phyloP scores from a whole-genome alignment of 371 early-diverging fungal species.

The Syncephalastrum monosporum region DNA sequence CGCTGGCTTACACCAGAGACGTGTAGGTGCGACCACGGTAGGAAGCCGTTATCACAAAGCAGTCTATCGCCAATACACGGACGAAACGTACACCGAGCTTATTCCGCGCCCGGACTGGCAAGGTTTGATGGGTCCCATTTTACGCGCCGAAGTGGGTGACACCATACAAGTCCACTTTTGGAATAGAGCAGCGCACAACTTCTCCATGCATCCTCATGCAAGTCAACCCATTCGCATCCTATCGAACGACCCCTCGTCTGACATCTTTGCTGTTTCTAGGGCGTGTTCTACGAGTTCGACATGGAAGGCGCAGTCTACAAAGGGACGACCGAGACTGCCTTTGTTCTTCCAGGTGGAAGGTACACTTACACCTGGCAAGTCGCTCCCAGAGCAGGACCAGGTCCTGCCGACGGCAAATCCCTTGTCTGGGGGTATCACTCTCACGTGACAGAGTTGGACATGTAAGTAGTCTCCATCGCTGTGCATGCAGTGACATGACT shows the following conservation, averaged over 20 bases:
- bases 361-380: conserved; percentile 49
- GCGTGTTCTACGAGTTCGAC: conserved; percentile 47
- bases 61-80: conserved; percentile 48
- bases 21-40: conserved; percentile 20
- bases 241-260: too few species aligned
- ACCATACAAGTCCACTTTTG: conserved; percentile 41
- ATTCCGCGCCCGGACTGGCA: conserved; percentile 36
- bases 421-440: conserved; percentile 56
- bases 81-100: conserved; percentile 27
- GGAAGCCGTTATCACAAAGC: conserved; percentile 50
- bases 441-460: conserved; percentile 41
- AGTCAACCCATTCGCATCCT: conserved; percentile 1
- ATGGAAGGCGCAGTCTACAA: conserved; percentile 53
- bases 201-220: conserved; percentile 55
- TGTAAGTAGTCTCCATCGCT: conserved; percentile 20
- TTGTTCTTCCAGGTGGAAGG: conserved; percentile 33
- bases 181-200: conserved; percentile 38
- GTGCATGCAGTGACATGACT: background rate
- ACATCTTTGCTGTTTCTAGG: conserved; percentile 21
- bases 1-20: background rate
- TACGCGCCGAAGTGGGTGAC: conserved; percentile 53
- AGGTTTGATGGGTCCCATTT: conserved; percentile 48
- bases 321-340: conserved; percentile 24
- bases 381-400: conserved; percentile 44
- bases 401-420: conserved; percentile 41